Evolutionary conservation across 2,329 filamentous ascomycete species (phyloP).

Genomic region (Polychaeton citri): DNA sequence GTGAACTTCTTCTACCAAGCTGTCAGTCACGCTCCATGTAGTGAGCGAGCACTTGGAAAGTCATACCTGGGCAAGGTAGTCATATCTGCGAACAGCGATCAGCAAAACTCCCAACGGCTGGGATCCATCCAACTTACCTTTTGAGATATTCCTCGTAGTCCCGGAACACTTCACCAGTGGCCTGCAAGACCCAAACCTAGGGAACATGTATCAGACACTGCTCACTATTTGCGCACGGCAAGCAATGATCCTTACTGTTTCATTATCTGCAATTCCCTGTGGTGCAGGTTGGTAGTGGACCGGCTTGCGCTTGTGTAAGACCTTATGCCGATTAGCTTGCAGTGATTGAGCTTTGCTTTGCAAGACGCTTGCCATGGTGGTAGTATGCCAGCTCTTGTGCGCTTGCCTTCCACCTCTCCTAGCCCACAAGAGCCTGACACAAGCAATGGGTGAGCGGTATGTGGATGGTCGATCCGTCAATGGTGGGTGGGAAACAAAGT

Average conservation of each 20-base stretch:
- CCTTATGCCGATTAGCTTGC: constrained; percentile 38
- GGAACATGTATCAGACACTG: constrained; percentile 15
- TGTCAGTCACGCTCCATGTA: constrained; percentile 10
- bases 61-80: constrained; percentile 81
- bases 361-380: constrained; percentile 9
- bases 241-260: constrained; percentile 50
- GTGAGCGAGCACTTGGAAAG: constrained; percentile 1
- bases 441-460: too few relatives aligned
- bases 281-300: constrained; percentile 67
- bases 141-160: constrained; percentile 79
- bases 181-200: constrained; percentile 81
- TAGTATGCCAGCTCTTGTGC: background rate
- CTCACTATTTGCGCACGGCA: constrained; percentile 2
- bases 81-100: constrained; percentile 47
- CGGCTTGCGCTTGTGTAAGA: constrained; percentile 91
- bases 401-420: too few relatives aligned
- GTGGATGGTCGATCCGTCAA: too few relatives aligned
- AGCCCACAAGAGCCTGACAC: too few relatives aligned
- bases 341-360: background rate
- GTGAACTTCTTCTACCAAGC: constrained; percentile 69
- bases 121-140: constrained; percentile 44
- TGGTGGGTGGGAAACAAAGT: too few relatives aligned
- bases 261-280: constrained; percentile 63
- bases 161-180: constrained; percentile 80
- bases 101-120: constrained; percentile 7